Conservation (phyloP, 805 yeast species). For the Maudiozyma pseudohumilis region DNA sequence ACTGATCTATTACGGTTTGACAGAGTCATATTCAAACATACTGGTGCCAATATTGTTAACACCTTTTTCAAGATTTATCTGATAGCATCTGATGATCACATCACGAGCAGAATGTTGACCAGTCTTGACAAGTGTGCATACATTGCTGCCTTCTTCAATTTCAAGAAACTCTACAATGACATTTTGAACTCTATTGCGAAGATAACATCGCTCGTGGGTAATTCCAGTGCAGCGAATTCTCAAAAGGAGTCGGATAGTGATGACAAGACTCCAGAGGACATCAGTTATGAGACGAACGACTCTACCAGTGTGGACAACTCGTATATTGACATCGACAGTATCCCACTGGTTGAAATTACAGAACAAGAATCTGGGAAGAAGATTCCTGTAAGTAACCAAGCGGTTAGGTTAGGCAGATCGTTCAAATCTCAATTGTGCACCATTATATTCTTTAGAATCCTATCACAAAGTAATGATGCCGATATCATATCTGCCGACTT, state of each 20-base stretch:
- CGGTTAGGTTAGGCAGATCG: conserved; percentile 80
- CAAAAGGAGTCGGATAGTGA: conserved; percentile 1
- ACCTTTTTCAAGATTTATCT: conserved; percentile 72
- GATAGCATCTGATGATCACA: conserved; percentile 83
- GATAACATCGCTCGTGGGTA: conserved; percentile 52
- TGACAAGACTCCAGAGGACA: conserved; percentile 13
- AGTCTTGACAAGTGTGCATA: conserved; percentile 78
- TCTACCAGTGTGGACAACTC: neutral
- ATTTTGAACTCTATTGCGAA: conserved; percentile 58
- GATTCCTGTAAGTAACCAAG: conserved; percentile 68
- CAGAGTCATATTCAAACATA: conserved; percentile 53
- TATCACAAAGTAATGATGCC: conserved; percentile 45
- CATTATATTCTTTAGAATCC: conserved; percentile 72
- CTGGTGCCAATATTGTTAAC: conserved; percentile 55
- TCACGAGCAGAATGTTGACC: conserved; percentile 77
- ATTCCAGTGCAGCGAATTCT: neutral
- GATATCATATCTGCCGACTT: conserved; percentile 32
- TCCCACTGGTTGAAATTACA: conserved; percentile 33
- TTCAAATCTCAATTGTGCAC: conserved; percentile 86
- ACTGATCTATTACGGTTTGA: conserved; percentile 49
- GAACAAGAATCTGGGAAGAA: conserved; percentile 43
- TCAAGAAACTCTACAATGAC: conserved; percentile 49
- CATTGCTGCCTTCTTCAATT: conserved; percentile 57
- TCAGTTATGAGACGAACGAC: neutral
- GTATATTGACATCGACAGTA: conserved; percentile 22